phyloP scores from a whole-genome alignment of 345 rosid species.

The Salix exigua region DNA sequence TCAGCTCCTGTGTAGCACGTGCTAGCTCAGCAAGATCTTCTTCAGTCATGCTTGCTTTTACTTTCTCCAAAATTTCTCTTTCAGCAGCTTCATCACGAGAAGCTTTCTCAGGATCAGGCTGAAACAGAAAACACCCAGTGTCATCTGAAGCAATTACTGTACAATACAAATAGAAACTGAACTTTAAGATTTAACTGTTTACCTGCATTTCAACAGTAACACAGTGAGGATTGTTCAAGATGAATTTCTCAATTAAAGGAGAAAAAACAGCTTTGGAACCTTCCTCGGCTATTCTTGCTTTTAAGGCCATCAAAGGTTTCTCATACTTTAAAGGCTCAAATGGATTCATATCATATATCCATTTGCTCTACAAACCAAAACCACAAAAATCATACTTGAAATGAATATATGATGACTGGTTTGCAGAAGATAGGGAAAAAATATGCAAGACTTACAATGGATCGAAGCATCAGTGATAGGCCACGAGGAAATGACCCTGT shows the following conservation, averaged over 20 bases:
- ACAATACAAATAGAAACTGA: slow-evolving; percentile 4
- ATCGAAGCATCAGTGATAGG: slow-evolving; percentile 87
- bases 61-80: slow-evolving; percentile 58
- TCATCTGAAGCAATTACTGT: slow-evolving; percentile 12
- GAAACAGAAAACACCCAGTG: slow-evolving; percentile 21
- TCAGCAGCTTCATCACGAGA: slow-evolving; percentile 80
- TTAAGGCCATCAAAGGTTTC: slow-evolving; percentile 70
- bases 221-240: slow-evolving; percentile 75
- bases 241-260: slow-evolving; percentile 78
- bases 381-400: slow-evolving; percentile 14
- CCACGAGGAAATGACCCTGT: slow-evolving; percentile 99
- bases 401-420: not conserved
- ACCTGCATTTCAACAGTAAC: slow-evolving; percentile 98
- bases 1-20: slow-evolving; percentile 78
- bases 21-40: slow-evolving; percentile 93
- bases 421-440: not conserved
- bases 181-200: slow-evolving; percentile 8
- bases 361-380: slow-evolving; percentile 59
- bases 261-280: slow-evolving; percentile 95
- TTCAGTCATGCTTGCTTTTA: slow-evolving; percentile 78
- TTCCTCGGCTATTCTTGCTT: slow-evolving; percentile 76
- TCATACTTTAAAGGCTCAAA: slow-evolving; percentile 90
- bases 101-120: slow-evolving; percentile 95
- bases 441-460: slow-evolving; percentile 47
- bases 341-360: slow-evolving; percentile 99